Base-by-base conservation (phyloP, 441 rosid species). In the Flueggea neowawraea region DNA sequence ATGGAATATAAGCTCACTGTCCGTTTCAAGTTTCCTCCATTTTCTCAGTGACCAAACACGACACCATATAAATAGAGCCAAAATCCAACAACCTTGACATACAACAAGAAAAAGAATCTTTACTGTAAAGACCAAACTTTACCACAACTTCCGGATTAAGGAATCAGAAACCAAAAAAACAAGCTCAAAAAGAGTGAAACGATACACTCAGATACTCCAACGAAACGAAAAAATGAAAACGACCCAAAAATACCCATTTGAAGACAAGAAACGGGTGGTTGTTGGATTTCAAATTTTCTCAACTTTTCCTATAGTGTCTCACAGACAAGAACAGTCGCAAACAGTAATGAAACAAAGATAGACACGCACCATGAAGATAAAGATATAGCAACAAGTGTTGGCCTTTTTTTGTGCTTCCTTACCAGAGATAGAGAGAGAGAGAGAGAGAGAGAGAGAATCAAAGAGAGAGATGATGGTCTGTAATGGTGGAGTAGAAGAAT, bases 291-390 rank as follows among this genome's bases (percentile, higher is more conserved):
- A 62, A 69, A 31, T 32, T 31, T 61, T 55, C 47, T 45, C 31
- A 45, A 31, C 3, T 52, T 64, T 54, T 50, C 69, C 60, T 17
- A 36, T 54, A 33, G 45, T 71, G 69, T 57, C 69, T 48, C 49
- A 55, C 54, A 52, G 64, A 64, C 61, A 65, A 14, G 39, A 59
- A 69, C 28, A 22, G 28, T 22, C 28, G 28, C 28, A 22, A 22
- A 22, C 28, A 22, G 28, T 22, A 22, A 22, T 2, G 28, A 22
- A 22, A 22, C 28, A 22, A 22, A 1, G 28, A 22, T 22, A 22
- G 28, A 22, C 28, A 22, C 28, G 2, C 28, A 22, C 28, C 28
- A n/a, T 68, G 31, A 22, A 49, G 44, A 52, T 52, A 11, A 47
- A 51, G 45, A 6, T 43, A 6, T 43, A 22, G 2, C 28, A 22